Evolutionary conservation across 225 moss, liverwort and hornwort genomes (phyloP).

Genomic region (Sphagnum contortum): DNA sequence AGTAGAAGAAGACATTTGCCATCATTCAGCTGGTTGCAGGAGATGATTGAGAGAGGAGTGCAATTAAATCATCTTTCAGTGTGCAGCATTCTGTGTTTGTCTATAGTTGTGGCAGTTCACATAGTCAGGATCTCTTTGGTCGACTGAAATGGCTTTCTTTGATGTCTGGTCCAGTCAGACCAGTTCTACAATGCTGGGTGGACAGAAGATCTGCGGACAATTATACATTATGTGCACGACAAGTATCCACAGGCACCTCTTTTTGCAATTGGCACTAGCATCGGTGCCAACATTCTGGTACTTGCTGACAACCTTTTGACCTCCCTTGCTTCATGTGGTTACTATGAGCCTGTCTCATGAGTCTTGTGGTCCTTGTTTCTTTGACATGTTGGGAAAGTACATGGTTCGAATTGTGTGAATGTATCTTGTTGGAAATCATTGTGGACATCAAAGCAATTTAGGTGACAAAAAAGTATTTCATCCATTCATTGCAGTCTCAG

Average conservation of each 20-base stretch:
- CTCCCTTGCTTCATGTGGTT: background rate
- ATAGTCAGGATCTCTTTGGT: too few relatives aligned
- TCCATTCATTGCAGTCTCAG: too few relatives aligned
- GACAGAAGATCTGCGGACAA: constrained; percentile 82
- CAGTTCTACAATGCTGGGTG: constrained; percentile 93
- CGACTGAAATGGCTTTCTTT: constrained; percentile 11
- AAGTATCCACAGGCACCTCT: constrained; percentile 73
- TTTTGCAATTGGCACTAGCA: constrained; percentile 62
- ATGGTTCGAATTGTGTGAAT: background rate
- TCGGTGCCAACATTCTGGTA: constrained; percentile 93
- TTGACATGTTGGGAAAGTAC: background rate
- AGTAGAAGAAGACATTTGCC: too few relatives aligned
- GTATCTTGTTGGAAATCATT: too few relatives aligned
- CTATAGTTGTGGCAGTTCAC: too few relatives aligned
- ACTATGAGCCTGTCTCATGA: background rate
- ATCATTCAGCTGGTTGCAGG: too few relatives aligned
- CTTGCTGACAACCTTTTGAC: background rate
- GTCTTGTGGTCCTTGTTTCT: background rate
- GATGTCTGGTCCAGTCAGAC: constrained; percentile 60
- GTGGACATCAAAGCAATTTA: too few relatives aligned
- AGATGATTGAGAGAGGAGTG: too few relatives aligned
- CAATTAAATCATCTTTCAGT: too few relatives aligned
- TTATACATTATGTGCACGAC: constrained; percentile 51
- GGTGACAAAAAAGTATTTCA: too few relatives aligned
- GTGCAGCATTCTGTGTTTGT: too few relatives aligned